phyloP scores from a whole-genome alignment of 23 red algal species.

The Gracilaria domingensis region DNA sequence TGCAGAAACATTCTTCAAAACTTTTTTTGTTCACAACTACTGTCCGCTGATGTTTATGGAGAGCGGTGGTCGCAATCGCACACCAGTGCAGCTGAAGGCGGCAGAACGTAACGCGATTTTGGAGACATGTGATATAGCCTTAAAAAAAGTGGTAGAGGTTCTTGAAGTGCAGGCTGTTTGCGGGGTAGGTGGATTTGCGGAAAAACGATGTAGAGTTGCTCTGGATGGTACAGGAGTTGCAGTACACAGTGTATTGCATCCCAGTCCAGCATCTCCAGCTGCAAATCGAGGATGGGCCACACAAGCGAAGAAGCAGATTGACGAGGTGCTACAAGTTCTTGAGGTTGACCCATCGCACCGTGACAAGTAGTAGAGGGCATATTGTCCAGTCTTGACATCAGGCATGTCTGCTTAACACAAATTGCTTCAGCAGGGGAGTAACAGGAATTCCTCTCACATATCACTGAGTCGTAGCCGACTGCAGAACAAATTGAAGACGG shows the following conservation, averaged over 20 bases:
- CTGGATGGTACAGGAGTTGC: conserved; percentile 11
- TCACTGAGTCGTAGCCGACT: too few species aligned
- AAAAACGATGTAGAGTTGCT: conserved; percentile 27
- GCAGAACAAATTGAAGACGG: too few species aligned
- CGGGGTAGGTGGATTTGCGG: conserved; percentile 72
- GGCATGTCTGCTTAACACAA: too few species aligned
- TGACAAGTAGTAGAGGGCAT: neutral
- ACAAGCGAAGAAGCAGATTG: conserved; percentile 28
- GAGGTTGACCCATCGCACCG: neutral
- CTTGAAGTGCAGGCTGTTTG: conserved; percentile 30
- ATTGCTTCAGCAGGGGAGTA: too few species aligned
- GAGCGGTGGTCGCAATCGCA: conserved; percentile 65
- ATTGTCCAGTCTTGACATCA: too few species aligned
- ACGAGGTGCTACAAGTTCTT: conserved; percentile 33
- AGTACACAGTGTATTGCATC: conserved; percentile 46
- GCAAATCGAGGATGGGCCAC: conserved; percentile 76
- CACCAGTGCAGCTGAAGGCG: conserved; percentile 55
- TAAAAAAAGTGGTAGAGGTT: conserved; percentile 54
- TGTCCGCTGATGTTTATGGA: conserved; percentile 87
- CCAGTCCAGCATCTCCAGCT: conserved; percentile 64
- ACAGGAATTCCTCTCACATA: too few species aligned
- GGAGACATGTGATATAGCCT: conserved; percentile 51
- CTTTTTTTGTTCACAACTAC: conserved; percentile 84
- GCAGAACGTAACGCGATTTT: conserved; percentile 30
- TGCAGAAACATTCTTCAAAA: conserved; percentile 50